phyloP scores from a whole-genome alignment of 768 basidiomycete genomes.

The Pulveroboletus sp. region DNA sequence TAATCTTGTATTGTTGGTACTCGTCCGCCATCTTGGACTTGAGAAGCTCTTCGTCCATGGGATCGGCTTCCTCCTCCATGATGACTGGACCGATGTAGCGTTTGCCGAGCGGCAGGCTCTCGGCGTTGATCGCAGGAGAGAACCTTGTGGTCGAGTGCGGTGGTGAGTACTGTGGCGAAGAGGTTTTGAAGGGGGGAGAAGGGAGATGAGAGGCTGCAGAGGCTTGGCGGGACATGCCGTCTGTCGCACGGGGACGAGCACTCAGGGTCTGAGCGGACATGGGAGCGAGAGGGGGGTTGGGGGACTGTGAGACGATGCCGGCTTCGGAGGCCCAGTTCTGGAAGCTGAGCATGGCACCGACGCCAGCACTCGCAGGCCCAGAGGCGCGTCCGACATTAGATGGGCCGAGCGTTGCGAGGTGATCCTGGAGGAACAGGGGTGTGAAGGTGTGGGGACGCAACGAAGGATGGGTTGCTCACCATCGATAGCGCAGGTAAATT shows the following conservation, averaged over 20 bases:
- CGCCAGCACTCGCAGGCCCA: slow-evolving; percentile 11
- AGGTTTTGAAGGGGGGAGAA: slow-evolving; percentile 17
- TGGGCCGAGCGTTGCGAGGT: slow-evolving; percentile 26
- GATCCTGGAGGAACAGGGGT: slow-evolving; percentile 18
- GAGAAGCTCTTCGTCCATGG: slow-evolving; percentile 25
- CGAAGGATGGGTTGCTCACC: slow-evolving; percentile 14
- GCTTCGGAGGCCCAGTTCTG: slow-evolving; percentile 32
- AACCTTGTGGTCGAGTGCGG: slow-evolving; percentile 19
- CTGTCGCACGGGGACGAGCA: slow-evolving; percentile 25
- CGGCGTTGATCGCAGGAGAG: slow-evolving; percentile 22
- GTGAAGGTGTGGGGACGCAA: slow-evolving; percentile 4
- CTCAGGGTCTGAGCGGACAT: slow-evolving; percentile 9
- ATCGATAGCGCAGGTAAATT: slow-evolving; percentile 30
- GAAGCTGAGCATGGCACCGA: slow-evolving; percentile 19
- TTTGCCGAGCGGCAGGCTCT: slow-evolving; percentile 23
- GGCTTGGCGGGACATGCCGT: slow-evolving; percentile 27
- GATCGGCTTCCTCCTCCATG: slow-evolving; percentile 25
- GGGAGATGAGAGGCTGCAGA: slow-evolving; percentile 23
- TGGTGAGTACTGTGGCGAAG: slow-evolving; percentile 28
- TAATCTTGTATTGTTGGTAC: slow-evolving; percentile 28
- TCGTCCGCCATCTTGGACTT: slow-evolving; percentile 32
- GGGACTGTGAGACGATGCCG: slow-evolving; percentile 15
- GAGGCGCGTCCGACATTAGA: slow-evolving; percentile 21
- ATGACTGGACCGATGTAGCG: slow-evolving; percentile 32
- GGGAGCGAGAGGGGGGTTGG: slow-evolving; percentile 4